A percentile compares a stretch with the other conserved stretches of the same genome.
Conservation (phyloP, 257 asterid species). For the Rauvolfia tetraphylla region DNA sequence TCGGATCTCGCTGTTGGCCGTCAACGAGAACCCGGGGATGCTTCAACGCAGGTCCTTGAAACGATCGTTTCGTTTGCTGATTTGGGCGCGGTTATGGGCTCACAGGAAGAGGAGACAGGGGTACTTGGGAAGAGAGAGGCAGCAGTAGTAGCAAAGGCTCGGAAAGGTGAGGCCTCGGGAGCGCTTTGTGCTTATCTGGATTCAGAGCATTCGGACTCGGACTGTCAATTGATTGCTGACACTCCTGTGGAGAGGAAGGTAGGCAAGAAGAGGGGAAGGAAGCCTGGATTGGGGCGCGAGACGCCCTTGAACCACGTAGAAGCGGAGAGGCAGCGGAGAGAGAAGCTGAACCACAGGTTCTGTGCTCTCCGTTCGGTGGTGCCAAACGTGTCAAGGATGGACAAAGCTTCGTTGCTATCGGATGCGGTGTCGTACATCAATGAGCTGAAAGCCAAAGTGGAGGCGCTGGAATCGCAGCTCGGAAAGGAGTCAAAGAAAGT, state of each 20-base stretch:
- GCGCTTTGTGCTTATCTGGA: slow-evolving; percentile 8
- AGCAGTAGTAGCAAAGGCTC: neutral
- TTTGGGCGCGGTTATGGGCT: slow-evolving; percentile 16
- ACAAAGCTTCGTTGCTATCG: slow-evolving; percentile 70
- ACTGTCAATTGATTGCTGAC: slow-evolving; percentile 13
- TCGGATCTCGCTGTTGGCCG: neutral
- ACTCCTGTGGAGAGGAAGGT: slow-evolving; percentile 9
- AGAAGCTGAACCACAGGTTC: slow-evolving; percentile 82
- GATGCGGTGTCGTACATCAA: slow-evolving; percentile 82
- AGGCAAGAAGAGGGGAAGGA: slow-evolving; percentile 60
- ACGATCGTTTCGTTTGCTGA: slow-evolving; percentile 24
- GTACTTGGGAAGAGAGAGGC: neutral
- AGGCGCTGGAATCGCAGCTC: slow-evolving; percentile 38
- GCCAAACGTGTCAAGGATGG: slow-evolving; percentile 77
- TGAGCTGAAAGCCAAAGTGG: slow-evolving; percentile 53
- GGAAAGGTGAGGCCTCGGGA: neutral
- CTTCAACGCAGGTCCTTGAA: slow-evolving; percentile 1
- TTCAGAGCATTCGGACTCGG: slow-evolving; percentile 24
- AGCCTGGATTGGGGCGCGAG: slow-evolving; percentile 34
- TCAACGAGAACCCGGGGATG: neutral
- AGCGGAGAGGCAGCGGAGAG: slow-evolving; percentile 88
- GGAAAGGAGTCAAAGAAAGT: slow-evolving; percentile 10
- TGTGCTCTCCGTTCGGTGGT: slow-evolving; percentile 77
- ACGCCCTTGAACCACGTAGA: slow-evolving; percentile 67
- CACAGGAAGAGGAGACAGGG: neutral